These are phyloP conservation scores for Blastocrithidia nonstop DNA, from an alignment of 208 protist species.

Conservation along the genomic window DNA sequence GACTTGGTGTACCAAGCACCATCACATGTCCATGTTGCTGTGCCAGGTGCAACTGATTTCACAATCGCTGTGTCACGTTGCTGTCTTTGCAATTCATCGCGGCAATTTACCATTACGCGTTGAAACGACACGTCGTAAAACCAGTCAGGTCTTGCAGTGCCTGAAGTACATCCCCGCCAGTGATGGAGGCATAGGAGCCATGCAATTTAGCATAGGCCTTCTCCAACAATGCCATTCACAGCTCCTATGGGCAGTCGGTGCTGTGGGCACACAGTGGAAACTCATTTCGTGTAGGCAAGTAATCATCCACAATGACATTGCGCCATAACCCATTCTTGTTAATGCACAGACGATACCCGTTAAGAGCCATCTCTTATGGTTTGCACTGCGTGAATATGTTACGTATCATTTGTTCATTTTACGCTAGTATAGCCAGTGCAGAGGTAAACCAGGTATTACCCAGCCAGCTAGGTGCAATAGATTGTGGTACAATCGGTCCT, in stretches of 20 bases:
- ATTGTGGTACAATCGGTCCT: constrained; percentile 20
- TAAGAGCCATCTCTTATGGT: constrained; percentile 13
- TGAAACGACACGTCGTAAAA: constrained; percentile 20
- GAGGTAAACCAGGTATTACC: constrained; percentile 53
- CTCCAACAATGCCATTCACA: constrained; percentile 61
- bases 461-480: constrained; percentile 31
- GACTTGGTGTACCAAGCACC: constrained; percentile 36
- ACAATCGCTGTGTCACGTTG: constrained; percentile 1
- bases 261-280: constrained; percentile 17
- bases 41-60: neutral
- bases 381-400: constrained; percentile 8
- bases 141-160: constrained; percentile 52
- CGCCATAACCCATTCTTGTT: constrained; percentile 55
- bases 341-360: constrained; percentile 33
- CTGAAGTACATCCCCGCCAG: constrained; percentile 34
- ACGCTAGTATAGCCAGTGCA: constrained; percentile 20
- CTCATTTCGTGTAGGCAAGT: constrained; percentile 18
- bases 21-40: constrained; percentile 7
- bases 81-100: constrained; percentile 5
- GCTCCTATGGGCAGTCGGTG: constrained; percentile 15
- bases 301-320: constrained; percentile 40
- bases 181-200: constrained; percentile 58
- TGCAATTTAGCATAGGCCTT: constrained; percentile 81
- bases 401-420: constrained; percentile 11
- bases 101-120: constrained; percentile 22